Evolutionary conservation across 169 alveolate species (phyloP), one percentile per base, ranked within the genome.

Genomic region (Plasmodium falciparum): DNA sequence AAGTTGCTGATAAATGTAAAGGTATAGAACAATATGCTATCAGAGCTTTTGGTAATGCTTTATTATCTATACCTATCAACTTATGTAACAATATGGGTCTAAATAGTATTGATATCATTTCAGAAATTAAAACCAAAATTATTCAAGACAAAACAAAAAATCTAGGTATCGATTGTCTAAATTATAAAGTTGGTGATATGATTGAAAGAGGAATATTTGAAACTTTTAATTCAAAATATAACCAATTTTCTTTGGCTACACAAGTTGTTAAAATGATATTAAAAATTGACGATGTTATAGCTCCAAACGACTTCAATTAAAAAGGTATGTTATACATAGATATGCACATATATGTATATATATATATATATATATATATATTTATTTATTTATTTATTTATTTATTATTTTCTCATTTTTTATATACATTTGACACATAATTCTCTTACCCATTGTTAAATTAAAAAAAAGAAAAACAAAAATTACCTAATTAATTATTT

Each of bases 231-330:
- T 97, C 99, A 12, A 99, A 99, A 95, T 95, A 93, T 59, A 97
- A 98, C 72, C 99, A 99, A 88, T 90, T 98, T 47, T 96, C 98
- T 73, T 96, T 98, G 56, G 99, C 99, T 17, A 98, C 99, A 2
- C 99, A 99, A 95, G 99, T 98, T 8, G 99, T 98, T 61, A 99
- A 98, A 93, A 99, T 99, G 99, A 99, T 99, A 72, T 93, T 99
- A 33, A 99, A 99, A 91, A 99, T 98, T 56, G 99, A 98, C 92
- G 99, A 99, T 92, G 99, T 98, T 58, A 98, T 98, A 69, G 85
- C 92, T 17, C 92, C 92, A 11, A 86, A 86, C n/a, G 92, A 86
- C 54, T 86, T 72, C 20, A 73, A 70, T 58, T 86, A 73, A 67
- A 45, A 72, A 49, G 1, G 22, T 54, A 20, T 71, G 20, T 62